phyloP scores from a whole-genome alignment of 2,329 filamentous ascomycete genomes.

The Fusarium nygamai region DNA sequence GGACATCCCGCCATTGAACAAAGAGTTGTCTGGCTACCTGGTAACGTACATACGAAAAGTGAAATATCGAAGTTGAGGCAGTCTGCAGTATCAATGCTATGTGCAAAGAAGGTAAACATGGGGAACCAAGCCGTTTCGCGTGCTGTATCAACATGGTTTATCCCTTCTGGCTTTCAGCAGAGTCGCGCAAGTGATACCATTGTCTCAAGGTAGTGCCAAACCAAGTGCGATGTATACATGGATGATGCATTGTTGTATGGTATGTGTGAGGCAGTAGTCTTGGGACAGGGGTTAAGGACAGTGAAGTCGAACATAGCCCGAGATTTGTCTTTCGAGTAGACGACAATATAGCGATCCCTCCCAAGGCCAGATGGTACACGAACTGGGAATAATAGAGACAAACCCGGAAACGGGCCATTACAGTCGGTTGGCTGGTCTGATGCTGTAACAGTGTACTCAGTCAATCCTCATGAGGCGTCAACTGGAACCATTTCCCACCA shows the following conservation, averaged over 20 bases:
- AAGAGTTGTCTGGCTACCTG: background rate
- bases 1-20: conserved; percentile 28
- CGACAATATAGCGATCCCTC: conserved; percentile 25
- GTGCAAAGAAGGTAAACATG: conserved; percentile 2
- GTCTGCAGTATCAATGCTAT: background rate
- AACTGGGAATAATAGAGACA: conserved; percentile 15
- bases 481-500: conserved; percentile 32
- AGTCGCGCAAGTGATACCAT: conserved; percentile 39
- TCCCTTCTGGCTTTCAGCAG: conserved; percentile 8
- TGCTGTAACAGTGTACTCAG: background rate
- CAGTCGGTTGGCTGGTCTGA: conserved; percentile 29
- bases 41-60: background rate
- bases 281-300: conserved; percentile 31
- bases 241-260: conserved; percentile 24
- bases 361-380: conserved; percentile 9
- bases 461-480: conserved; percentile 11
- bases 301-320: conserved; percentile 39
- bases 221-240: conserved; percentile 27
- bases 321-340: conserved; percentile 41
- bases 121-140: conserved; percentile 13
- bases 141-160: conserved; percentile 20
- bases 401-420: conserved; percentile 23
- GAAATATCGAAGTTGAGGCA: background rate
- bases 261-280: conserved; percentile 34
- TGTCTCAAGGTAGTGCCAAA: conserved; percentile 41